These are phyloP conservation scores for Dryadomyces quercivorus DNA, from an alignment of 2,329 filamentous ascomycete species.

Conservation along the genomic window DNA sequence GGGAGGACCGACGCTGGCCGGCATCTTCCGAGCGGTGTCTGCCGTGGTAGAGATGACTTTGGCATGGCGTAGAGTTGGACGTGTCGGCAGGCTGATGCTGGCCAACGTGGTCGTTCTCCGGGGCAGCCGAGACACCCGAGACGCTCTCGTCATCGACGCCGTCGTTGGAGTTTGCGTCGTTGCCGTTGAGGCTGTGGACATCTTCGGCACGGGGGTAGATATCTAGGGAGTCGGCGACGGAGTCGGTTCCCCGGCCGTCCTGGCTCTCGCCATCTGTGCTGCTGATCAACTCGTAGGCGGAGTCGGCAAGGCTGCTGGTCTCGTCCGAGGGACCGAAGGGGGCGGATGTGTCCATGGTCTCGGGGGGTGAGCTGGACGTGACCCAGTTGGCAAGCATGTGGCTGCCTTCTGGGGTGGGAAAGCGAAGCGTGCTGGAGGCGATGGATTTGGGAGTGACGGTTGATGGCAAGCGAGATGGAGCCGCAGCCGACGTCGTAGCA, in stretches of 20 bases:
- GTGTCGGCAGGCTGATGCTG: constrained; percentile 21
- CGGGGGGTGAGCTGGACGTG: constrained; percentile 32
- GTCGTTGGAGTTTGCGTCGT: constrained; percentile 34
- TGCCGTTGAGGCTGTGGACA: constrained; percentile 18
- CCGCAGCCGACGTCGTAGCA: constrained; percentile 15
- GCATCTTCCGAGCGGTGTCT: constrained; percentile 21
- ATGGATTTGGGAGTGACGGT: background rate
- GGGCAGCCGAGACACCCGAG: no score
- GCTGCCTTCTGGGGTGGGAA: constrained; percentile 43
- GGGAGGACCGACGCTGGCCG: constrained; percentile 19
- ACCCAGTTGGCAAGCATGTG: constrained; percentile 47
- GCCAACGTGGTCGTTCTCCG: constrained; percentile 35
- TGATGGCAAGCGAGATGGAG: background rate
- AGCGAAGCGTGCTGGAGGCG: constrained; percentile 29
- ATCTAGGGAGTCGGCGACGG: constrained; percentile 15
- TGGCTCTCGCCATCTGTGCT: constrained; percentile 41
- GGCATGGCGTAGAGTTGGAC: constrained; percentile 4
- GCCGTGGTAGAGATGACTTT: constrained; percentile 20
- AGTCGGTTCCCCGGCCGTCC: constrained; percentile 34
- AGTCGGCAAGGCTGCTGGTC: constrained; percentile 40
- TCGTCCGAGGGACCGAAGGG: constrained; percentile 25
- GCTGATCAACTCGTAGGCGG: constrained; percentile 44
- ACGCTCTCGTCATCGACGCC: constrained; percentile 14
- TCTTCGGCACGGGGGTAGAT: constrained; percentile 16
- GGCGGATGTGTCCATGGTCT: constrained; percentile 24